Evolutionary conservation across 2,329 filamentous ascomycete species (phyloP).

Genomic region (Huntiella omanensis): DNA sequence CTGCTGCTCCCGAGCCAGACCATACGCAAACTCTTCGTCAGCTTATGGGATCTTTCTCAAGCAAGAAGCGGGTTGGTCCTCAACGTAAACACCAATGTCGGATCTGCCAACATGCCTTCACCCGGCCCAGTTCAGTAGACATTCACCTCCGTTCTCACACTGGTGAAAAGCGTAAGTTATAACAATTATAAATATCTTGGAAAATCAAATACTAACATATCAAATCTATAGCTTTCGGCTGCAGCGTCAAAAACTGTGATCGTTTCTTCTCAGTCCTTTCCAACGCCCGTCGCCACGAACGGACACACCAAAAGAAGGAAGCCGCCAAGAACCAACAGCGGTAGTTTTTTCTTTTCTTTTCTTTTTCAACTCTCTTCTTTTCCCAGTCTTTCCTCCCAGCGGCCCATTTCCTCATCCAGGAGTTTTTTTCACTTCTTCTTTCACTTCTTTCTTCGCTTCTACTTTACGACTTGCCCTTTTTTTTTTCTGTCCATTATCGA

Average conservation of each 20-base stretch:
- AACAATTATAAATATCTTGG: constrained; percentile 3
- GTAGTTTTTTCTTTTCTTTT: neutral
- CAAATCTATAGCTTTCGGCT: constrained; percentile 54
- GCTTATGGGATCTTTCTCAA: constrained; percentile 98
- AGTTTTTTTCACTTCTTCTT: neutral
- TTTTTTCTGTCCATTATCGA: constrained; percentile 2
- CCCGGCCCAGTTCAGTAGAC: constrained; percentile 78
- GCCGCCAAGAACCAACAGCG: constrained; percentile 4
- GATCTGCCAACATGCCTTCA: constrained; percentile 95
- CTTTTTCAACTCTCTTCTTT: too few relatives aligned
- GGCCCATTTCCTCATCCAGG: neutral
- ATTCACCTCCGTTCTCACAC: constrained; percentile 99
- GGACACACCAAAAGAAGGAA: constrained; percentile 58
- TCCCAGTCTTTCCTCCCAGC: neutral
- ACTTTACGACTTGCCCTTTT: constrained; percentile 6
- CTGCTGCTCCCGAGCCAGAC: too few relatives aligned
- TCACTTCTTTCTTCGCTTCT: constrained; percentile 8
- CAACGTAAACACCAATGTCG: constrained; percentile 99
- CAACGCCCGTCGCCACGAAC: constrained; percentile 82
- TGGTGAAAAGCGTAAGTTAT: constrained; percentile 84
- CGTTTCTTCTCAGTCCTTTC: constrained; percentile 95
- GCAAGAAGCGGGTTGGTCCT: constrained; percentile 83
- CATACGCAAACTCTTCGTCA: neutral
- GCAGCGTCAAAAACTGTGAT: constrained; percentile 85
- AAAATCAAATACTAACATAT: constrained; percentile 4